Evolutionary conservation across 345 rosid species (phyloP), one percentile per base, ranked within the genome.

Genomic region (Tarenaya hassleriana): DNA sequence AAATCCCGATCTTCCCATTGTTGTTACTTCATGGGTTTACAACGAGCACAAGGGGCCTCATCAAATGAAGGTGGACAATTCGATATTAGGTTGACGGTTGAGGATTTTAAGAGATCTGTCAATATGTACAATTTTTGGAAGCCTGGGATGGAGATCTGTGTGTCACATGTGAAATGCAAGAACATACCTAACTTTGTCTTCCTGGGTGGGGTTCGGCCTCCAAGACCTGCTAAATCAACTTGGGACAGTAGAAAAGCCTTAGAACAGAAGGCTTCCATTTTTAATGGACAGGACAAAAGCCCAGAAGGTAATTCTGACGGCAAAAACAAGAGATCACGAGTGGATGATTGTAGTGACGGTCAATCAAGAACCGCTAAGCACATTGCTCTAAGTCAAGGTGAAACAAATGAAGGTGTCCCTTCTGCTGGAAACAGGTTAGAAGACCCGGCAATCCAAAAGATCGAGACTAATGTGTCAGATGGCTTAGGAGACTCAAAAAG

Each of bases 21-120:
- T 69, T 77, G 75, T 17, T 88, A 83, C 70, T 92, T 88, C 66
- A 92, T 92, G 98, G 98, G 97, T 27, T 70, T 92, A 74, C 98
- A 92, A 61, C 86, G 94, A 27, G 88, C 79, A 65, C 96, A 81
- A 70, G 98, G 95, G 66, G 79, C 71, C 72, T 74, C 86, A 18
- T 84, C 66, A 53, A 73, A 73, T 60, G 97, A 74, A 71, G 84
- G 88, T 5, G 88, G 67, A 64, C 94, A 69, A 34, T 88, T 92
- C 24, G 94, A 92, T 78, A 92, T 92, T 53, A 79, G 97, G 75
- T 49, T 74, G 63, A 88, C 98, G 11, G 97, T 92, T 32, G 90
- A 85, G 34, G 97, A 88, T 64, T 85, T 92, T 66, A 88, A 85
- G 67, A 63, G 35, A 47, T 46, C 86, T 47, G 97, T 92, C 58